A percentile compares a stretch with the other conserved stretches of the same genome.
Conservation (phyloP, 805 yeast genomes). For the Komagataella populi region DNA sequence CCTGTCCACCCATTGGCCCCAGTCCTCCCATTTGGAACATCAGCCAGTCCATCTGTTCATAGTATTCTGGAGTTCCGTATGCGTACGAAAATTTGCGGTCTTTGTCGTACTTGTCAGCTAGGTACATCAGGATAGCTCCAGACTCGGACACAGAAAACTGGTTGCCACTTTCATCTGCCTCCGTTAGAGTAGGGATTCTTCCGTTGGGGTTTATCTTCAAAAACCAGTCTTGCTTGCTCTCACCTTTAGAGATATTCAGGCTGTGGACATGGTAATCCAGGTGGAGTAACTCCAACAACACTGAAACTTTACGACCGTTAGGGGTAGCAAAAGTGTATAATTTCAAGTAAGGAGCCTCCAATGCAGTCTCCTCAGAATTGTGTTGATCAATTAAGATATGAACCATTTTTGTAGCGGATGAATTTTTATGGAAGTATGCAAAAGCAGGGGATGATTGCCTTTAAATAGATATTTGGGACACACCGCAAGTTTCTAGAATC, state of each 20-base stretch:
- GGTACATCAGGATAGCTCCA: constrained; percentile 46
- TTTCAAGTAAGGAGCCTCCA: constrained; percentile 27
- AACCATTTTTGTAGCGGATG: constrained; percentile 11
- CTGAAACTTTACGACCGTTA: constrained; percentile 28
- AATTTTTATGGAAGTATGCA: background rate
- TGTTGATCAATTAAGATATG: constrained; percentile 16
- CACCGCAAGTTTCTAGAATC: background rate
- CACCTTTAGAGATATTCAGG: constrained; percentile 26
- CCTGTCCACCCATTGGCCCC: constrained; percentile 56
- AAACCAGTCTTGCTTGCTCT: constrained; percentile 45
- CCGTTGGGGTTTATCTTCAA: constrained; percentile 49
- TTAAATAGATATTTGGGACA: background rate
- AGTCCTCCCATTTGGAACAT: constrained; percentile 45
- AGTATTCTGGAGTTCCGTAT: constrained; percentile 27
- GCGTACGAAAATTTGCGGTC: constrained; percentile 31
- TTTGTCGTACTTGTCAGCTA: constrained; percentile 47
- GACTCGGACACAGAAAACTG: constrained; percentile 36
- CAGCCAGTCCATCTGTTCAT: constrained; percentile 37
- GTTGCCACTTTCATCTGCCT: constrained; percentile 25
- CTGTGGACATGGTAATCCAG: constrained; percentile 25
- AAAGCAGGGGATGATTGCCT: background rate
- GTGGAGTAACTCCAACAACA: constrained; percentile 26
- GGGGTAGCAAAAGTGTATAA: constrained; percentile 29
- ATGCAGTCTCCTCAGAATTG: constrained; percentile 18
- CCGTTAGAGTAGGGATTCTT: constrained; percentile 41